Base-by-base conservation (phyloP, 352 stramenopile species). In the Halophytophthora polymorphica region DNA sequence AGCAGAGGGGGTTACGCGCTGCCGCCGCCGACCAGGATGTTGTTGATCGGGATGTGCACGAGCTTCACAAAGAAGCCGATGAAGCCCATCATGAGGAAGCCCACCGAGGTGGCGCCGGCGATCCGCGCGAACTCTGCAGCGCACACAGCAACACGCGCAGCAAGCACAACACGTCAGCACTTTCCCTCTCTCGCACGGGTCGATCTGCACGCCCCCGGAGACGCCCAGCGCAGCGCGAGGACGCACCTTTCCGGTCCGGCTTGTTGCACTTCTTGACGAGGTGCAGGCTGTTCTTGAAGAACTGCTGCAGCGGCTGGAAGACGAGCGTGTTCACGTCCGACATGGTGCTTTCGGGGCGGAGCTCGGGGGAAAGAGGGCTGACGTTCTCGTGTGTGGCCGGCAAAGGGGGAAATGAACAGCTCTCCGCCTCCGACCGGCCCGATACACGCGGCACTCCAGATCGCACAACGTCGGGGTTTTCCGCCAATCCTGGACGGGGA, bases 51-150 rank as follows among this genome's bases (percentile, higher is more conserved):
- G 66, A 99, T 99, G 85, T 99, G 96, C 69, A 99, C 91, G 50
- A 99, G 89, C 88, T 99, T 99, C 58, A 99, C 96, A 74, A 99
- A 99, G 87, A 99, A 99, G 54, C 97, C 97, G 71, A 99, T 98
- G 73, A 99, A 98, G 65, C 97, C 96, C 96, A 99, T 99, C 66
- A 99, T 97, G 50, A 99, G 73, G 76, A 99, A 99, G 51, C 97
- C 96, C 67, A 99, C 76, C 37, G 90, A 92, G 51, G 96, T 98
- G 41, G 96, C 93, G 53, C 81, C 87, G 37, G 96, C 93, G 68
- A 99, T 98, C 45, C 82, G 76, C 45, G 90, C 90, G 70, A 99
- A 98, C 71, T 99, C 96, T 96, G 66, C 21, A 53, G 17, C 3
- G 6, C 14, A 15, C 2, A 53, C 17, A 28, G 14, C 19, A 45